phyloP scores from a whole-genome alignment of 495 filamentous ascomycete genomes.

The Daldinia grandis region DNA sequence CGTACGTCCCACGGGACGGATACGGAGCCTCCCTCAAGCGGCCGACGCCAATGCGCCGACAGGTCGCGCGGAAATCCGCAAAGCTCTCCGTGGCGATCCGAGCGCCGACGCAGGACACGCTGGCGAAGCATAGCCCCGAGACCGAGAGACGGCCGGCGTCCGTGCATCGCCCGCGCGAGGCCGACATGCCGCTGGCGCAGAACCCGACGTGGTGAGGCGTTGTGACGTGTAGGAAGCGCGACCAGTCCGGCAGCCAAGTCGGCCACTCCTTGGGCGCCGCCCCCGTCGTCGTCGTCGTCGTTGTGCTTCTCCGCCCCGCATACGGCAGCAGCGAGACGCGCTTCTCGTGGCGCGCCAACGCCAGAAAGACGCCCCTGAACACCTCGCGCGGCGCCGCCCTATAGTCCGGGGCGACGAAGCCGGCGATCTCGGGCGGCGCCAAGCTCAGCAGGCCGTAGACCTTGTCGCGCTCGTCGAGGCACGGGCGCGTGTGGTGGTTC shows the following conservation, averaged over 20 bases:
- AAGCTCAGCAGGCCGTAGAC: conserved; percentile 33
- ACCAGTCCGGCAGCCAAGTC: conserved; percentile 34
- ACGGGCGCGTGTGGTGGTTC: not conserved
- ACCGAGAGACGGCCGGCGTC: conserved; percentile 7
- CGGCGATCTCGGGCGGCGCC: not conserved
- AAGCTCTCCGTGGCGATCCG: not conserved
- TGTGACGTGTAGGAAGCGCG: not conserved
- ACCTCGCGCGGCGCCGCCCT: not conserved
- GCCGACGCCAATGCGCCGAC: not conserved
- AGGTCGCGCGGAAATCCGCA: not conserved
- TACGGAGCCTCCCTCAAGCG: not conserved
- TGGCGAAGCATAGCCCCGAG: conserved; percentile 2
- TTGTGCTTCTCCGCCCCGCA: not conserved
- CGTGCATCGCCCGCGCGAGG: not conserved
- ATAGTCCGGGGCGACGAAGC: conserved; percentile 6
- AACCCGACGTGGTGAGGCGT: not conserved
- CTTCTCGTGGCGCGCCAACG: not conserved
- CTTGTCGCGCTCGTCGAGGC: conserved; percentile 17
- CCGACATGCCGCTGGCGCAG: conserved; percentile 20
- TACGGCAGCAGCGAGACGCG: conserved; percentile 19
- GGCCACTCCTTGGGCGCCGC: not conserved
- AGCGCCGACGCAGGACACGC: not conserved
- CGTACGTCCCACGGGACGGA: conserved; percentile 9
- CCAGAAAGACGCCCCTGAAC: conserved; percentile 15
- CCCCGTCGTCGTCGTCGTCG: not conserved